A percentile compares a stretch with the other conserved stretches of the same genome.
Evolutionary conservation across 1,139 yeast species (phyloP).

Genomic region (Arxiozyma slooffiae): DNA sequence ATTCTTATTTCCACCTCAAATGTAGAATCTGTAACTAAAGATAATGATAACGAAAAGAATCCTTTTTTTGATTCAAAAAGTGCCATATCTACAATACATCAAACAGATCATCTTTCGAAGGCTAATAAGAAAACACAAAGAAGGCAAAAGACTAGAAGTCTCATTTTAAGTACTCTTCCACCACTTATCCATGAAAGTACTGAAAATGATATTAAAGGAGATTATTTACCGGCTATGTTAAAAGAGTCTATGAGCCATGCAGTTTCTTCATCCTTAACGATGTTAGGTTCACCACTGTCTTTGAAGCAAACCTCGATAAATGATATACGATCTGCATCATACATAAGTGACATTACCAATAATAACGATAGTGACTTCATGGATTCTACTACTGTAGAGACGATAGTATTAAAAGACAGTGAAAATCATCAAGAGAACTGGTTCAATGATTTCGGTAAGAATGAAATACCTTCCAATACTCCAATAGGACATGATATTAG

Average conservation of each 20-base stretch:
- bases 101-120: background rate
- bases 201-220: background rate
- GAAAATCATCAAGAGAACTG: background rate
- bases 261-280: background rate
- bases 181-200: background rate
- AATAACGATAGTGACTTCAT: background rate
- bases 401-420: background rate
- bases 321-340: background rate
- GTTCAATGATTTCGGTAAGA: background rate
- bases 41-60: conserved; percentile 27
- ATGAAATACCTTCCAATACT: background rate
- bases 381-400: conserved; percentile 1
- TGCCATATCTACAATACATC: background rate
- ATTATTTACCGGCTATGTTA: background rate
- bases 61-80: conserved; percentile 16
- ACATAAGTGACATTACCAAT: too few species aligned
- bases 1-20: conserved; percentile 32
- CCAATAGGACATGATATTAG: background rate
- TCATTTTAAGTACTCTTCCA: conserved; percentile 3
- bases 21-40: conserved; percentile 3
- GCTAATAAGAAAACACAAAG: background rate
- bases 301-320: background rate
- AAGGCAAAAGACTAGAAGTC: conserved; percentile 2
- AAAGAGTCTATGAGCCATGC: background rate
- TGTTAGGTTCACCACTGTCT: background rate